Evolutionary conservation across 768 basidiomycete genomes (phyloP), one percentile per base, ranked within the genome.

Genomic region (Tylopilus felleus): DNA sequence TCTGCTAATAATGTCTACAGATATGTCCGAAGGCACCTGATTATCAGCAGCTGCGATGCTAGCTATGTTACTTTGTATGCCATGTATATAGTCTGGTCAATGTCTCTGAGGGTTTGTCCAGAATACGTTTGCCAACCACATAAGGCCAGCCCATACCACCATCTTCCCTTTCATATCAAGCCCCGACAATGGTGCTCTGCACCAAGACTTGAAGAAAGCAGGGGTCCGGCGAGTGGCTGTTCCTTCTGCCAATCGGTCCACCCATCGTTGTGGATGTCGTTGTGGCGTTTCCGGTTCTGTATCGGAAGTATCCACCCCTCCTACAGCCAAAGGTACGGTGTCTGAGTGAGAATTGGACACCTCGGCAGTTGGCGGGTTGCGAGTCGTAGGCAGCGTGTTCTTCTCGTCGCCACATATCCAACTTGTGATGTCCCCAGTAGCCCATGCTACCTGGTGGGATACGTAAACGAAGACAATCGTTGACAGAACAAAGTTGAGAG

Each of bases 381-480:
- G 60, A 47, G 60, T 52, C 33, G 52, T 55, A 25, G 65, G 66
- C 35, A 69, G 52, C 14, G 60, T 59, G 23, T 61, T 65, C 27
- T 70, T 62, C 29, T 61, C 55, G 25, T 59, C 63, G n/a, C 71
- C 75, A 53, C 83, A 84, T 47, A 85, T 72, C 73, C 75, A 76
- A 51, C 59, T 73, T 8, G 93, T 91, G 47, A 95, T 72, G 47
- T 86, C 79, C 9, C 81, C 81, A 2, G 88, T 90, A 22, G 92
- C 90, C 61, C 80, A 78, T 10, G 91, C 83, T 47, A 91, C 84
- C 56, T 81, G 81, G 68, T 94, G 80, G 53, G 82, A 88, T 29
- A 95, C 66, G 71, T 85, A 95, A 60, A 95, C 71, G 72, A 96
- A 97, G 65, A 90, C 77, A 29, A 83, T 71, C 16, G 85, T 84